Base-by-base conservation (phyloP, 305 asterid genomes). In the Fraxinus velutina region DNA sequence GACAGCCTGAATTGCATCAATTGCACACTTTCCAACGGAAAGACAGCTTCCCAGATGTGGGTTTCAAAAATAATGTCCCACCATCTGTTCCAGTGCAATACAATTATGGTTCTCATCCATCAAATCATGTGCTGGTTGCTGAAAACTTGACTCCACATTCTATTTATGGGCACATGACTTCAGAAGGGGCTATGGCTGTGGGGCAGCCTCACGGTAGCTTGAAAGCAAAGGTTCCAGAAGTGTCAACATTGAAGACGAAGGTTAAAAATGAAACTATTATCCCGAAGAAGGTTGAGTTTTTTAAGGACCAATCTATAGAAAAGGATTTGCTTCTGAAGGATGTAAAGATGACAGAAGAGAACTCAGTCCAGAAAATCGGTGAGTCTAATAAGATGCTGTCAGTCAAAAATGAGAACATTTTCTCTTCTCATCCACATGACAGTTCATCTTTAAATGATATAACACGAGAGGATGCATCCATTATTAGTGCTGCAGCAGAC, bases 1-100 rank as follows among this genome's bases (percentile, higher is more conserved):
- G 89, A 24, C 94, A 87, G 73, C 87, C 88, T 78, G 93, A 88
- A 81, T 84, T 90, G 91, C 86, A 85, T 79, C 91, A 88, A 8
- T 83, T 88, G 76, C 84, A 86, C 79, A 82, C 83, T 88, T 76
- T 80, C 81, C 84, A 85, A 78, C 90, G 82, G 37, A 80, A 78
- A 64, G 89, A 87, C 55, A 81, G 71, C 84, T 81, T 82, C 82
- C 81, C 87, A 33, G 47, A 81, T 79, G 27, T 83, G 76, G 87
- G 89, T 78, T 87, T 81, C 77, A 88, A 84, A 82, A 72, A 2
- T 73, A 81, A 39, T 52, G 83, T 55, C 80, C 81, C 86, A 39
- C 64, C 82, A 8, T 70, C 91, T 80, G 81, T 78, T 83, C 24
- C 79, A 68, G 39, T 78, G 62, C 88, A 86, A 75, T 80, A 84